phyloP scores from a whole-genome alignment of 169 alveolate species.

The Plasmodium billcollinsi region DNA sequence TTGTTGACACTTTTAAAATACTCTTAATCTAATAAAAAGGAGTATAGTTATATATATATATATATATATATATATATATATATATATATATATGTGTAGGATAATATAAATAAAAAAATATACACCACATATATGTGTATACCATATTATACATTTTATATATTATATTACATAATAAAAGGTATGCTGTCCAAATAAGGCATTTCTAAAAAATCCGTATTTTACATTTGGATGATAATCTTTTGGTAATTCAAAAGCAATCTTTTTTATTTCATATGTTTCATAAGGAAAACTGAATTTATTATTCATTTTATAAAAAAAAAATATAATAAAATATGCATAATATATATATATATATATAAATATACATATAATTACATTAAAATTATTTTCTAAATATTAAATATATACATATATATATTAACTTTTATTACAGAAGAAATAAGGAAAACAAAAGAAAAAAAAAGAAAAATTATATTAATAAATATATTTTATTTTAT shows the following conservation, averaged over 20 bases:
- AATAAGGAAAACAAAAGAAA: background rate
- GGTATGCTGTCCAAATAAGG: slow-evolving; percentile 52
- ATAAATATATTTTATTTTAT: no score
- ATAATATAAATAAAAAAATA: no score
- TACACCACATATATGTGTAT: background rate
- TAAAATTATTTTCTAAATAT: no score
- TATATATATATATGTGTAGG: background rate
- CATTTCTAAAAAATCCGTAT: slow-evolving; percentile 72
- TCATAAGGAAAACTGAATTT: slow-evolving; percentile 63
- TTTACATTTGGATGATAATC: slow-evolving; percentile 75
- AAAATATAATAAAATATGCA: slow-evolving; percentile 14
- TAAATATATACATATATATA: no score
- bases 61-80: background rate
- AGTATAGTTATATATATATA: slow-evolving; percentile 11
- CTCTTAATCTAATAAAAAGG: slow-evolving; percentile 47
- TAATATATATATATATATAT: slow-evolving; percentile 8
- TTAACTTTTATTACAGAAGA: no score
- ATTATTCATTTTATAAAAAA: slow-evolving; percentile 40
- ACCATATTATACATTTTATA: background rate
- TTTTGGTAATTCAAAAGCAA: slow-evolving; percentile 56
- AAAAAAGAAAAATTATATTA: background rate
- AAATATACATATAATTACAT: background rate
- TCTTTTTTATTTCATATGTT: slow-evolving; percentile 32
- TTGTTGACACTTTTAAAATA: slow-evolving; percentile 57
- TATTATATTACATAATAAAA: slow-evolving; percentile 55